A percentile compares a stretch with the other conserved stretches of the same genome.
phyloP scores from a whole-genome alignment of 2,329 filamentous ascomycete genomes.

The Aspergillus sp. region DNA sequence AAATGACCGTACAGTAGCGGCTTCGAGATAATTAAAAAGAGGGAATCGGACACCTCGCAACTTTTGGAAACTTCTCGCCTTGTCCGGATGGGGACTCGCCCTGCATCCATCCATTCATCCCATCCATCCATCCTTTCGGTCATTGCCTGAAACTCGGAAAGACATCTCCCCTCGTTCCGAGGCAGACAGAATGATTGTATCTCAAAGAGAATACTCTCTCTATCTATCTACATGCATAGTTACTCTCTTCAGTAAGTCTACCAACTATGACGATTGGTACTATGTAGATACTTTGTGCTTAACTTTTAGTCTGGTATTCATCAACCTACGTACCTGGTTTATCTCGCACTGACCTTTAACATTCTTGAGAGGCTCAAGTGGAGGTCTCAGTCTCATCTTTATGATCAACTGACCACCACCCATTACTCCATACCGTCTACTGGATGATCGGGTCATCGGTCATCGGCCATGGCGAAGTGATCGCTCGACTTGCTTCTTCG shows the following conservation, averaged over 20 bases:
- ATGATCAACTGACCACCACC: slow-evolving; percentile 30
- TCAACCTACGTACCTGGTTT: not conserved
- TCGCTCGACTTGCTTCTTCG: not conserved
- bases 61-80: not conserved
- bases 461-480: slow-evolving; percentile 7
- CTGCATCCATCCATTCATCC: not conserved
- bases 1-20: slow-evolving; percentile 21
- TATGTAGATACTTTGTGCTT: not conserved
- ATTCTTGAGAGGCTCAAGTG: slow-evolving; percentile 26
- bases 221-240: too few relatives aligned
- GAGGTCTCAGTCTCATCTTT: slow-evolving; percentile 18
- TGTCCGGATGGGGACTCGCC: not conserved
- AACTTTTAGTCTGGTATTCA: not conserved
- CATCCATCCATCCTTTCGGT: not conserved
- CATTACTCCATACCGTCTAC: not conserved
- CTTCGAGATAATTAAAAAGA: slow-evolving; percentile 9
- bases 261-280: too few relatives aligned
- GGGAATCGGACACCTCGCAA: slow-evolving; percentile 8
- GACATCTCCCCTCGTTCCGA: slow-evolving; percentile 2
- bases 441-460: slow-evolving; percentile 14
- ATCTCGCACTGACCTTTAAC: slow-evolving; percentile 15
- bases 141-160: slow-evolving; percentile 16
- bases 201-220: too few relatives aligned
- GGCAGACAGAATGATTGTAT: not conserved
- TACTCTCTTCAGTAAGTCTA: too few relatives aligned